phyloP scores from a whole-genome alignment of 2,329 filamentous ascomycete species.

The Pseudofabraea citricarpa region DNA sequence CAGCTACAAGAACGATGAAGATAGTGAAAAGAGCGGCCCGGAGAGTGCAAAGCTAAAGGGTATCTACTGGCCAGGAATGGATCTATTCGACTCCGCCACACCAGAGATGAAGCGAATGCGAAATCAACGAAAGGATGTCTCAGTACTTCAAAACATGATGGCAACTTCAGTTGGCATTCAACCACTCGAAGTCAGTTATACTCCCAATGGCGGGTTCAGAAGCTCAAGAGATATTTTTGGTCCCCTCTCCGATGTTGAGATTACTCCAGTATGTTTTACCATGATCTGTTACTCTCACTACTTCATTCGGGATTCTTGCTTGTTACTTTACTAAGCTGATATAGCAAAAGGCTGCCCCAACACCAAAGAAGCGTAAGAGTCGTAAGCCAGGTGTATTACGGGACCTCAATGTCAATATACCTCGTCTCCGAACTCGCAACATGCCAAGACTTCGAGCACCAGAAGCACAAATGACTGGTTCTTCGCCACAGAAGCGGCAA shows the following conservation, averaged over 20 bases:
- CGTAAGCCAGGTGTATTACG: slow-evolving; percentile 16
- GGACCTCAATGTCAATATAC: slow-evolving; percentile 20
- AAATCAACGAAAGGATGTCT: slow-evolving; percentile 74
- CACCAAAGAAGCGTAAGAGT: slow-evolving; percentile 23
- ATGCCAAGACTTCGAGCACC: slow-evolving; percentile 16
- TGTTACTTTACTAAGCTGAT: not conserved
- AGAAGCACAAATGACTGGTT: slow-evolving; percentile 7
- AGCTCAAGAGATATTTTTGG: slow-evolving; percentile 56
- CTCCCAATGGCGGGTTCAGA: slow-evolving; percentile 43
- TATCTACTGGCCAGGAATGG: slow-evolving; percentile 72
- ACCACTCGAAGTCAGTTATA: slow-evolving; percentile 61
- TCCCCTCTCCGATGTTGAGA: slow-evolving; percentile 47
- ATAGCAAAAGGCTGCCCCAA: slow-evolving; percentile 2
- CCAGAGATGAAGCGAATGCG: slow-evolving; percentile 67
- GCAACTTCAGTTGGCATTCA: slow-evolving; percentile 58
- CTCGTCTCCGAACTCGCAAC: slow-evolving; percentile 21
- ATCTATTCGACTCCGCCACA: slow-evolving; percentile 75
- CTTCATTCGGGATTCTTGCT: not conserved
- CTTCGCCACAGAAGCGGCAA: slow-evolving; percentile 14
- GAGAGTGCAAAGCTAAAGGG: slow-evolving; percentile 55
- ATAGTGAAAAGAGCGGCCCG: slow-evolving; percentile 15
- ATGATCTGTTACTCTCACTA: not conserved
- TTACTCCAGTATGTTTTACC: slow-evolving; percentile 39
- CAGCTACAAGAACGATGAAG: slow-evolving; percentile 10
- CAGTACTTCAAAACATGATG: slow-evolving; percentile 63